phyloP scores from a whole-genome alignment of 1,139 yeast genomes.

The Tardiomyces blankii region DNA sequence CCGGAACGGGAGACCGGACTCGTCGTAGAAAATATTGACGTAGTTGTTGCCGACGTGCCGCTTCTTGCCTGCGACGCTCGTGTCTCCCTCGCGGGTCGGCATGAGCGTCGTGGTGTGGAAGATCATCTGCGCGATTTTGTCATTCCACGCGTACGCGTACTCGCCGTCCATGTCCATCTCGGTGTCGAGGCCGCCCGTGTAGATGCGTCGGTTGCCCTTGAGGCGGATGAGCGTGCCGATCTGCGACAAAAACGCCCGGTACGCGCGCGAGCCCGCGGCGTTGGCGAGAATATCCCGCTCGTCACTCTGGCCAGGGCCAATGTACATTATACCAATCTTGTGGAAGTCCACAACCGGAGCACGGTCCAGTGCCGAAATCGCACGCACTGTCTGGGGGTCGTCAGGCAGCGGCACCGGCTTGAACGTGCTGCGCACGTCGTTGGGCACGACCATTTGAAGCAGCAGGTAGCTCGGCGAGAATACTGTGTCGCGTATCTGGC shows the following conservation, averaged over 20 bases:
- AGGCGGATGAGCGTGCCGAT: conserved; percentile 52
- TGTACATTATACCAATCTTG: conserved; percentile 67
- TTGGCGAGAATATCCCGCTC: conserved; percentile 61
- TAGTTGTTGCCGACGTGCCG: conserved; percentile 80
- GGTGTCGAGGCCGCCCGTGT: conserved; percentile 74
- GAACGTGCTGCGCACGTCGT: conserved; percentile 13
- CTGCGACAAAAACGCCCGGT: conserved; percentile 44
- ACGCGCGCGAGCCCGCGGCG: conserved; percentile 50
- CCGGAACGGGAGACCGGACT: conserved; percentile 54
- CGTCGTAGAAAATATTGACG: conserved; percentile 73
- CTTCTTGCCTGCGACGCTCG: conserved; percentile 47
- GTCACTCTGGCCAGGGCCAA: conserved; percentile 52
- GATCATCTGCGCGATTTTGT: conserved; percentile 57
- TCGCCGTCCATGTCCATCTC: conserved; percentile 64
- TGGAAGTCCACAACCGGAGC: conserved; percentile 73
- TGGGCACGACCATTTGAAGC: conserved; percentile 31
- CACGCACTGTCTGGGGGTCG: conserved; percentile 44
- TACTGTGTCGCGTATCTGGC: conserved; percentile 6
- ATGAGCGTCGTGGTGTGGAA: conserved; percentile 77
- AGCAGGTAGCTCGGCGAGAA: conserved; percentile 35
- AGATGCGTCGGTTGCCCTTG: conserved; percentile 42
- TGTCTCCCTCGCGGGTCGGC: conserved; percentile 43
- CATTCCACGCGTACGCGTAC: conserved; percentile 63
- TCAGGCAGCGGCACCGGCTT: conserved; percentile 34
- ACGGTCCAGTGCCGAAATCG: conserved; percentile 56